phyloP scores from a whole-genome alignment of 2,329 filamentous ascomycete species.

The Elsinoe ampelina region DNA sequence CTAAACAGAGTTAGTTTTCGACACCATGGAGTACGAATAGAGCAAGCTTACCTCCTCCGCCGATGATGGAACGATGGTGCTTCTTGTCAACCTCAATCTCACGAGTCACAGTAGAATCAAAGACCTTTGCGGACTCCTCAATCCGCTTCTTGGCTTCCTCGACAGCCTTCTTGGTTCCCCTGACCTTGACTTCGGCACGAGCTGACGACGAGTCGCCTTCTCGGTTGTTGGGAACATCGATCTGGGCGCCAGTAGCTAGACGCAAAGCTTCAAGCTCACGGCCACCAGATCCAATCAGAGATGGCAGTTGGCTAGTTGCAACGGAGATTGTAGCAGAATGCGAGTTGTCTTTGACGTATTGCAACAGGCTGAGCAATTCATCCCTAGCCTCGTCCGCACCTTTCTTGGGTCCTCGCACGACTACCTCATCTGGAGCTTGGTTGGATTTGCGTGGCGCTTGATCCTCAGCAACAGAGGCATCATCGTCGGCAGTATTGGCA shows the following conservation, averaged over 20 bases:
- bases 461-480: constrained; percentile 60
- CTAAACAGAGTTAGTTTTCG: constrained; percentile 43
- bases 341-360: constrained; percentile 85
- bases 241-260: constrained; percentile 72
- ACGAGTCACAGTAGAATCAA: constrained; percentile 80
- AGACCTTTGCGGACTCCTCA: constrained; percentile 74
- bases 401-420: constrained; percentile 82
- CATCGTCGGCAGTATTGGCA: constrained; percentile 46
- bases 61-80: constrained; percentile 84
- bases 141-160: constrained; percentile 85
- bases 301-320: constrained; percentile 86
- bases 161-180: constrained; percentile 85
- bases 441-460: constrained; percentile 54
- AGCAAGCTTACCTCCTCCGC: constrained; percentile 62
- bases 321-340: constrained; percentile 71
- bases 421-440: constrained; percentile 79
- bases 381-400: constrained; percentile 87
- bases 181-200: constrained; percentile 78
- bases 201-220: constrained; percentile 57
- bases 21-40: background rate
- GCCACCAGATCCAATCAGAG: constrained; percentile 82
- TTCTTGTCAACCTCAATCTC: constrained; percentile 89
- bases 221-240: constrained; percentile 78
- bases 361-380: constrained; percentile 78
- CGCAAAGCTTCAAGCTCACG: constrained; percentile 85